Evolutionary conservation across 208 protist species (phyloP).

Genomic region (Acanthamoeba triangularis): DNA sequence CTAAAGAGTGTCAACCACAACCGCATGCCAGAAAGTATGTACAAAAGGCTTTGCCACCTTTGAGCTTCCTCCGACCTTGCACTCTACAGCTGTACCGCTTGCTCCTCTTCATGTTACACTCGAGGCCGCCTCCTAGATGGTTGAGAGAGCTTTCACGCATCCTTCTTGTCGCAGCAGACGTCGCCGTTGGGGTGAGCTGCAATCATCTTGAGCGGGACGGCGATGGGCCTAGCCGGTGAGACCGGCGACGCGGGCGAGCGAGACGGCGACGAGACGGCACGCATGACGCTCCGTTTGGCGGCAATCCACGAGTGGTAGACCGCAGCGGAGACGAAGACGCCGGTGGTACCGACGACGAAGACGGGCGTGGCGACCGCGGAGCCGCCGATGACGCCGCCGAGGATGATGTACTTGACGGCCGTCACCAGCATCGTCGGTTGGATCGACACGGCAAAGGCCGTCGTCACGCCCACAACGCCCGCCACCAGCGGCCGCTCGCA

Average conservation of each 20-base stretch:
- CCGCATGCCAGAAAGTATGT: too few species aligned
- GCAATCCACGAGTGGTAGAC: constrained; percentile 56
- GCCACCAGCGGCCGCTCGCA: constrained; percentile 45
- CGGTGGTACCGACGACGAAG: constrained; percentile 51
- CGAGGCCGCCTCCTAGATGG: too few species aligned
- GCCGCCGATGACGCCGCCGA: constrained; percentile 63
- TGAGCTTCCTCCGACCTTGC: too few species aligned
- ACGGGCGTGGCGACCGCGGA: constrained; percentile 55
- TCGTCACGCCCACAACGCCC: constrained; percentile 30
- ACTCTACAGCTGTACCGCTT: too few species aligned
- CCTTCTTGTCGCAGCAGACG: neutral
- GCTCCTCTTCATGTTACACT: too few species aligned
- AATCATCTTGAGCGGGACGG: neutral
- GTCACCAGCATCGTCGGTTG: constrained; percentile 31
- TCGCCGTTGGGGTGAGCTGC: neutral
- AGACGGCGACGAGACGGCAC: neutral
- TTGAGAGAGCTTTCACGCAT: neutral
- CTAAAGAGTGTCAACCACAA: too few species aligned
- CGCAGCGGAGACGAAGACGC: constrained; percentile 59
- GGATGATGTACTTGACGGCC: constrained; percentile 71
- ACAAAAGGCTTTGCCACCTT: too few species aligned
- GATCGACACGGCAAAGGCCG: constrained; percentile 58
- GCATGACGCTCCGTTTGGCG: constrained; percentile 34
- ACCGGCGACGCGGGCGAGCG: neutral
- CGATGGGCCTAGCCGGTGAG: neutral